A percentile compares a stretch with the other conserved stretches of the same genome.
These are phyloP conservation scores for Ophiobolus disseminans DNA, from an alignment of 2,329 filamentous ascomycete species.

Conservation along the genomic window DNA sequence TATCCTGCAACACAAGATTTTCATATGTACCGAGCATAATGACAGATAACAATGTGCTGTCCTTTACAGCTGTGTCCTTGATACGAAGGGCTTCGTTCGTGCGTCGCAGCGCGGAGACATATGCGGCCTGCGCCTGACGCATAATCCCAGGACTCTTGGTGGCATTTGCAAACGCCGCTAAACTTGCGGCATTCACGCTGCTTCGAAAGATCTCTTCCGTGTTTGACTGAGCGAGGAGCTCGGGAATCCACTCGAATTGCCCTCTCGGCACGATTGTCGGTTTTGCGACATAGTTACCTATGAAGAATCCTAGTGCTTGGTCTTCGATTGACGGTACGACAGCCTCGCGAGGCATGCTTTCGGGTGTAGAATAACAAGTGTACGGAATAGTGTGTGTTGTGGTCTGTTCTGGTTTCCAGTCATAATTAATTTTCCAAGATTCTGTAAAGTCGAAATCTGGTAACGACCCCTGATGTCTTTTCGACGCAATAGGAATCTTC, in stretches of 20 bases:
- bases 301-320: slow-evolving; percentile 40
- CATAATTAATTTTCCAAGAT: background rate
- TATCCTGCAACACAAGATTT: slow-evolving; percentile 35
- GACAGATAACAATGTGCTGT: slow-evolving; percentile 39
- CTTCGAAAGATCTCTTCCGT: slow-evolving; percentile 26
- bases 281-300: slow-evolving; percentile 35
- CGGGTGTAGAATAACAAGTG: slow-evolving; percentile 20
- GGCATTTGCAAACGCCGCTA: slow-evolving; percentile 35
- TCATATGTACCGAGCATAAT: slow-evolving; percentile 46
- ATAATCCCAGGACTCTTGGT: slow-evolving; percentile 29
- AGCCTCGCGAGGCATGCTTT: slow-evolving; percentile 13
- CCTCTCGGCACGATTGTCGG: slow-evolving; percentile 33
- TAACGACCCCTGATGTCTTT: background rate
- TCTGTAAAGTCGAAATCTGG: background rate
- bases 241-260: slow-evolving; percentile 37
- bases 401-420: background rate
- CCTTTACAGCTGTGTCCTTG: slow-evolving; percentile 24
- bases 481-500: background rate
- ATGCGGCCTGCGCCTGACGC: slow-evolving; percentile 34
- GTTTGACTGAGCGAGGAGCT: slow-evolving; percentile 24
- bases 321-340: slow-evolving; percentile 34
- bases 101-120: slow-evolving; percentile 30
- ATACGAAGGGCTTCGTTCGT: slow-evolving; percentile 32
- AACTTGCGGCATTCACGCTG: slow-evolving; percentile 32
- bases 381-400: background rate